Evolutionary conservation across 441 rosid genomes (phyloP).

Genomic region (Heliophila coronopifolia): DNA sequence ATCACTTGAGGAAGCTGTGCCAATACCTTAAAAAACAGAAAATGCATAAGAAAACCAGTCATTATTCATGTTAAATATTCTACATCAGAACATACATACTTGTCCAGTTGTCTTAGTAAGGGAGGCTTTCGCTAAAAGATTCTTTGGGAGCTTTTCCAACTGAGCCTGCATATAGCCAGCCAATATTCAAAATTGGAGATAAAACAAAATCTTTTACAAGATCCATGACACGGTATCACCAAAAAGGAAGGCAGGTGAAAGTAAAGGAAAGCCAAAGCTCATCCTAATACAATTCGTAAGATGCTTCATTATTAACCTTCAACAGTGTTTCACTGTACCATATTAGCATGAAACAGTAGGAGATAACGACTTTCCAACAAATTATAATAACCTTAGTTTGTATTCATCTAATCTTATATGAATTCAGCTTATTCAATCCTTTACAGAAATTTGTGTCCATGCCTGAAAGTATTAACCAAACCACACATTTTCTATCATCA

Average conservation of each 20-base stretch:
- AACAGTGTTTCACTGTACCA: neutral
- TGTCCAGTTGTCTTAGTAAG: constrained; percentile 33
- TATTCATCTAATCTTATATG: neutral
- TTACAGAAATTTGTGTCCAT: neutral
- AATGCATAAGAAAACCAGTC: neutral
- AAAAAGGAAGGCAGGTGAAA: neutral
- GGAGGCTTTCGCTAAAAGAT: constrained; percentile 27
- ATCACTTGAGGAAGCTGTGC: constrained; percentile 32
- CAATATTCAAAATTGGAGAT: neutral
- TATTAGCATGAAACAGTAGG: neutral
- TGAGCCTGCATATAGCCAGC: constrained; percentile 16
- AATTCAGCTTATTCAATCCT: neutral
- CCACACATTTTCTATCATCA: neutral
- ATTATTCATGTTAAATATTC: neutral
- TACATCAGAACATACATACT: constrained; percentile 19
- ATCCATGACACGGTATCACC: neutral
- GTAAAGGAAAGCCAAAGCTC: neutral
- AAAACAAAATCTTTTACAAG: neutral
- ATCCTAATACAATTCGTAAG: neutral
- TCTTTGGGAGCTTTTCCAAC: constrained; percentile 29
- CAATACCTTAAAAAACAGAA: constrained; percentile 1
- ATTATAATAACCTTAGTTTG: neutral
- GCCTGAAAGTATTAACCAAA: neutral
- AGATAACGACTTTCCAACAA: neutral
- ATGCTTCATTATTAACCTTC: constrained; percentile 1